Conservation (phyloP, 1,284 basidiomycete species). For the Irpex sp. region DNA sequence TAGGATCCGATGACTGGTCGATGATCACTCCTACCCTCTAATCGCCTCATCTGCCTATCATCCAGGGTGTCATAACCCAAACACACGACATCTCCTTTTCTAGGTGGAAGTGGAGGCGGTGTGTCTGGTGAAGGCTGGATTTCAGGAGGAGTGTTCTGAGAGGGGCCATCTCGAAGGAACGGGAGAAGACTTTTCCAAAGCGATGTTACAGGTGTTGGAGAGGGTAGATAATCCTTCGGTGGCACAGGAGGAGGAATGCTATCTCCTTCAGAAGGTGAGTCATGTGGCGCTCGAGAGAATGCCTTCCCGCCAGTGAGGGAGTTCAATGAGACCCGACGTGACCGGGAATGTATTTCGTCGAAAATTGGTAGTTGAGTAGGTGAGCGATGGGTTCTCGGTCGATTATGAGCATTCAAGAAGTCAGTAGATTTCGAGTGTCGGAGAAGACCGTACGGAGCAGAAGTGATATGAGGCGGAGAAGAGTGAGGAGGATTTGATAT, state of each 20-base stretch:
- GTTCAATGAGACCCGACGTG: conserved; percentile 2
- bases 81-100: conserved; percentile 64
- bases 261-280: background rate
- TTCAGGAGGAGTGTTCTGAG: conserved; percentile 4
- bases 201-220: conserved; percentile 2
- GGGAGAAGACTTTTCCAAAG: conserved; percentile 38
- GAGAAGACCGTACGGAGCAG: background rate
- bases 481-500: background rate
- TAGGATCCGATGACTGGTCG: conserved; percentile 77
- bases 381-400: background rate
- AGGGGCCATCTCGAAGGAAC: conserved; percentile 34
- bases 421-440: conserved; percentile 8
- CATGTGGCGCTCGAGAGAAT: background rate
- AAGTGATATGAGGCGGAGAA: background rate
- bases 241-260: conserved; percentile 17
- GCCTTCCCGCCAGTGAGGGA: background rate
- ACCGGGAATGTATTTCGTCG: conserved; percentile 2
- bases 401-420: background rate
- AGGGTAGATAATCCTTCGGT: conserved; percentile 28
- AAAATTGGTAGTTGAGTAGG: background rate
- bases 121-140: conserved; percentile 23
- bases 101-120: conserved; percentile 28
- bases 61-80: conserved; percentile 71
- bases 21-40: conserved; percentile 79
- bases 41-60: conserved; percentile 67